phyloP scores from a whole-genome alignment of 1,284 basidiomycete species.

The Trichosporon sp. region DNA sequence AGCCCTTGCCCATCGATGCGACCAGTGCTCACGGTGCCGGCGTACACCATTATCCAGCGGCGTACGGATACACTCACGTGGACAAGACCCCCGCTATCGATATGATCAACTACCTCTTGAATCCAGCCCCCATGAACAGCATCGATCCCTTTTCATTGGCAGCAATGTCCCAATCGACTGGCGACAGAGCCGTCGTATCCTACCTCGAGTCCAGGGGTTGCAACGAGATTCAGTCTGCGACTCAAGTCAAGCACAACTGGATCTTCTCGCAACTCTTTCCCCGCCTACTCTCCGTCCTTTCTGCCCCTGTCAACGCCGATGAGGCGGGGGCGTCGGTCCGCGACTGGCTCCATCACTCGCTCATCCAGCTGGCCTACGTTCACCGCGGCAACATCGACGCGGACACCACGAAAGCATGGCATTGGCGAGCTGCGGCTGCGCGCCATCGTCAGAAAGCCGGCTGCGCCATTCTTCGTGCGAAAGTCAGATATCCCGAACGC shows the following conservation, averaged over 20 bases:
- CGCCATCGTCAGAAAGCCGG: constrained; percentile 12
- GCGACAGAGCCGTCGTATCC: constrained; percentile 14
- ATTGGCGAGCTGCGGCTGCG: constrained; percentile 10
- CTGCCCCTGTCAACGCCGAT: constrained; percentile 1
- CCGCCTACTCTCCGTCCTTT: constrained; percentile 11
- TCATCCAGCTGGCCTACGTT: constrained; percentile 19
- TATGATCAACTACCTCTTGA: constrained; percentile 10
- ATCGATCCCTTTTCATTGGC: constrained; percentile 12
- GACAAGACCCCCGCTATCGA: neutral
- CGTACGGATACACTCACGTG: neutral
- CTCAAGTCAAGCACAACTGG: constrained; percentile 21
- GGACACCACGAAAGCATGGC: constrained; percentile 8
- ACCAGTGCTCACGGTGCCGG: neutral
- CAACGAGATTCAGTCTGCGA: constrained; percentile 19
- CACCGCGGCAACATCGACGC: constrained; percentile 20
- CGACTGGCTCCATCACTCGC: constrained; percentile 15
- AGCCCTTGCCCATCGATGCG: neutral
- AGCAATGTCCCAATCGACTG: neutral
- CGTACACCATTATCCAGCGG: neutral
- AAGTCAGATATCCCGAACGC: constrained; percentile 13
- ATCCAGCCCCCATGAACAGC: constrained; percentile 2
- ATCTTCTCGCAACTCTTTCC: constrained; percentile 22
- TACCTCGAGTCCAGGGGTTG: constrained; percentile 21
- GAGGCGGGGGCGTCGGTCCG: constrained; percentile 4
- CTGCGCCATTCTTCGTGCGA: constrained; percentile 16